Evolutionary conservation across 495 filamentous ascomycete species (phyloP), one percentile per base, ranked within the genome.

Genomic region (Penicillium steckii): DNA sequence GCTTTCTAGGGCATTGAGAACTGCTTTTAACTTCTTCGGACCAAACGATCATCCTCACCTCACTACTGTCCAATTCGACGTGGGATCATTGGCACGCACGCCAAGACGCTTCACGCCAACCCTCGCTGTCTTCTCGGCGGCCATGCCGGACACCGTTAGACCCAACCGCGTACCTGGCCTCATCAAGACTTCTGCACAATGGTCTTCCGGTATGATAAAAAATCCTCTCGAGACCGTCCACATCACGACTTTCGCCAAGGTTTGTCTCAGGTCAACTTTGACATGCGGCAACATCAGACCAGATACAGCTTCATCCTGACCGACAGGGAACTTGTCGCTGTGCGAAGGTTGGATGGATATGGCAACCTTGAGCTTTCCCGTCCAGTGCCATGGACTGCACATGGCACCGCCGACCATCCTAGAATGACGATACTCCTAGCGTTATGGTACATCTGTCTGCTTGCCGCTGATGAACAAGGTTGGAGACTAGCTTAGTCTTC

Each of bases 381-480:
- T 2, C 32, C 60, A 2, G 46, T 60, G 21, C 43, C 33, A 4
- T 64, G 50, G 50, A 44, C 2, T 32, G 35, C 23, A 13, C 8
- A 25, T 4, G 61, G 61, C 3, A 52, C 8, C 13, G 48, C 13
- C 13, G 1, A 38, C 1, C 4, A 33, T 13, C 30, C 30, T 7
- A 6, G 12, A 13, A 23, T 61, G 22, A 56, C 61, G 12, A 46
- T 61, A 1, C 19, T 55, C 1, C 42, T 65, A 8, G 61, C 26
- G 3, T 26, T 65, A 15, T 65, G 57, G 57, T 61, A 61, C 21
- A 38, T 61, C 4, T 57, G 61, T 9, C 61, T 65, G 61, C 50
- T 65, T 9, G 57, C 57, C 8, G 44, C 61, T 3, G 45, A 56
- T 32, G 33, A 53, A 15, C n/a, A 53, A 10, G 7, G 18, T 3